phyloP scores from a whole-genome alignment of 176 grass and related monocot genomes.

The Canna indica region DNA sequence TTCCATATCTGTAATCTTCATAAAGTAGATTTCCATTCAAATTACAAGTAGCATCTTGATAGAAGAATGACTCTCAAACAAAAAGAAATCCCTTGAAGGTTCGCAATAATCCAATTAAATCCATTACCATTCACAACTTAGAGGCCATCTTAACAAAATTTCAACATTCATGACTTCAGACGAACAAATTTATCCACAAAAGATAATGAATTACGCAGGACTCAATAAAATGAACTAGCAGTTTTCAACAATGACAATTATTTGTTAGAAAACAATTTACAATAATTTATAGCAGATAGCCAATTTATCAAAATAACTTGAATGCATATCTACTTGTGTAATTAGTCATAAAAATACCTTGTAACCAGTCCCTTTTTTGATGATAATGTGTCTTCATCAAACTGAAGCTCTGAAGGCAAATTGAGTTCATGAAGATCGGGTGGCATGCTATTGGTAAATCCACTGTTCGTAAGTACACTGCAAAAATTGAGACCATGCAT shows the following conservation, averaged over 20 bases:
- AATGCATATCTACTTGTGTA: neutral
- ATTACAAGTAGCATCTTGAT: too few species aligned
- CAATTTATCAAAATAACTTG: neutral
- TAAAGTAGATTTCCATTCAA: neutral
- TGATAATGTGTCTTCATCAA: neutral
- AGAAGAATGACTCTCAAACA: too few species aligned
- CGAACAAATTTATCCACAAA: too few species aligned
- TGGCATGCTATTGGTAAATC: neutral
- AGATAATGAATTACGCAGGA: too few species aligned
- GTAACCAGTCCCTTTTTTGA: neutral
- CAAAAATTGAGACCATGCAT: neutral
- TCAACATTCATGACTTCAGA: neutral
- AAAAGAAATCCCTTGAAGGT: neutral
- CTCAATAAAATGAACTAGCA: too few species aligned
- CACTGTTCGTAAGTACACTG: slow-evolving; percentile 5
- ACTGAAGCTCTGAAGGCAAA: neutral
- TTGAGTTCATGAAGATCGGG: neutral
- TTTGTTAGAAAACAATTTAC: neutral
- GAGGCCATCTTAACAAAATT: neutral
- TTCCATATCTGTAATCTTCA: neutral
- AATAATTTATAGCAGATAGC: neutral
- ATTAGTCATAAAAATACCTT: slow-evolving; percentile 1
- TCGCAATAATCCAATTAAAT: neutral
- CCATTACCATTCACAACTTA: neutral
- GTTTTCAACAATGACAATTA: neutral